A percentile compares a stretch with the other conserved stretches of the same genome.
phyloP scores from a whole-genome alignment of 169 alveolate species.

The Plasmodium falciparum region DNA sequence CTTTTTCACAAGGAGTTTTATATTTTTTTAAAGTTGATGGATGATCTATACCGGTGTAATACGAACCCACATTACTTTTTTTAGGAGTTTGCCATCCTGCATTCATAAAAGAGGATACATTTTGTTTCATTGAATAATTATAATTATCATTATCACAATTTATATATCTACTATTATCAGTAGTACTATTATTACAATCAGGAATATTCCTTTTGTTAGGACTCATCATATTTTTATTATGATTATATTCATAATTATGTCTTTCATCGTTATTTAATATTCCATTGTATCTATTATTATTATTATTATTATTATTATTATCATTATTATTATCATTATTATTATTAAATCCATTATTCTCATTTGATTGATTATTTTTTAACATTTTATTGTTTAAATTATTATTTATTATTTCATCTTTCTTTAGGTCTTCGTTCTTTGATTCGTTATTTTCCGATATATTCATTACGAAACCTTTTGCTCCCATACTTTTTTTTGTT shows the following conservation, averaged over 20 bases:
- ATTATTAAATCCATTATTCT: background rate
- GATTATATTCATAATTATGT: too few species aligned
- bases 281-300: background rate
- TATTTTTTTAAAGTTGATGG: constrained; percentile 59
- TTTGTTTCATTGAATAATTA: constrained; percentile 1
- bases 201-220: background rate
- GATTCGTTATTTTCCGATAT: constrained; percentile 16
- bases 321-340: background rate
- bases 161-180: constrained; percentile 1
- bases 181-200: too few species aligned
- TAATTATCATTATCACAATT: background rate
- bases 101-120: constrained; percentile 34
- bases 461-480: constrained; percentile 17
- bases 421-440: background rate
- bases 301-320: constrained; percentile 4
- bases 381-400: background rate
- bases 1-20: constrained; percentile 76
- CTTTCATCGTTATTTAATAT: background rate
- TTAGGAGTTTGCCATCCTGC: constrained; percentile 62
- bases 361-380: background rate
- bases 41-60: constrained; percentile 49
- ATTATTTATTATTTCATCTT: background rate
- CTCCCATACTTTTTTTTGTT: constrained; percentile 73
- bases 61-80: constrained; percentile 56
- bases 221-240: background rate